phyloP scores from a whole-genome alignment of 1,284 basidiomycete genomes.

The Sporisorium sorghi region DNA sequence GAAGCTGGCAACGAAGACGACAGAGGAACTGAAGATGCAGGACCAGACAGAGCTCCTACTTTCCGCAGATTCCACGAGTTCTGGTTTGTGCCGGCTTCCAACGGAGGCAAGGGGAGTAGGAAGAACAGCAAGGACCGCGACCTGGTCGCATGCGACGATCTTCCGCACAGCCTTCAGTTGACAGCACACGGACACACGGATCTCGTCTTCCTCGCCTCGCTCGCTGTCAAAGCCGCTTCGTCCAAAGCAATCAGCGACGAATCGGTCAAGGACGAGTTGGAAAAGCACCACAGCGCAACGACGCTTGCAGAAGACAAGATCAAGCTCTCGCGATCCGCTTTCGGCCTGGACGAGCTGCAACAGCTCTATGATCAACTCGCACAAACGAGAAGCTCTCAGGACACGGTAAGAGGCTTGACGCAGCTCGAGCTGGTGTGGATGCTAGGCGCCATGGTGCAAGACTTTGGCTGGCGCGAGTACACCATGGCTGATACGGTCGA shows the following conservation, averaged over 20 bases:
- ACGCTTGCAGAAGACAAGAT: slow-evolving; percentile 34
- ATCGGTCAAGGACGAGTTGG: neutral
- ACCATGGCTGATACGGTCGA: slow-evolving; percentile 15
- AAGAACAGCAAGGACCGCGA: neutral
- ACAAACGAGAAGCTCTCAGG: neutral
- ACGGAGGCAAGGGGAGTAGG: slow-evolving; percentile 12
- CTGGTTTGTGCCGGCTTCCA: slow-evolving; percentile 15
- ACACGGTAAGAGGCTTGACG: slow-evolving; percentile 3
- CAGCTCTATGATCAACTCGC: neutral
- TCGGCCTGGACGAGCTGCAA: slow-evolving; percentile 15
- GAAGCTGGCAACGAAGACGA: neutral
- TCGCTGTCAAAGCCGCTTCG: slow-evolving; percentile 9
- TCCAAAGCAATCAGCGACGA: neutral
- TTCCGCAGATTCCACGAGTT: slow-evolving; percentile 20
- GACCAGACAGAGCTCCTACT: neutral
- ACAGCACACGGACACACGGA: slow-evolving; percentile 37
- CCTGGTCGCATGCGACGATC: neutral
- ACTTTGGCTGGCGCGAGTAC: slow-evolving; percentile 32
- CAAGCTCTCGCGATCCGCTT: slow-evolving; percentile 18
- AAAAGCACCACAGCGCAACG: slow-evolving; percentile 19
- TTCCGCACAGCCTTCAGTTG: slow-evolving; percentile 11
- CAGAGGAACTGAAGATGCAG: neutral
- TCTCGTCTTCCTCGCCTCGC: slow-evolving; percentile 20
- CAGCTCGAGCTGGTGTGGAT: slow-evolving; percentile 33
- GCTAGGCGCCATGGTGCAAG: slow-evolving; percentile 16